Evolutionary conservation across 495 filamentous ascomycete species (phyloP).

Genomic region (Evernia prunastri): DNA sequence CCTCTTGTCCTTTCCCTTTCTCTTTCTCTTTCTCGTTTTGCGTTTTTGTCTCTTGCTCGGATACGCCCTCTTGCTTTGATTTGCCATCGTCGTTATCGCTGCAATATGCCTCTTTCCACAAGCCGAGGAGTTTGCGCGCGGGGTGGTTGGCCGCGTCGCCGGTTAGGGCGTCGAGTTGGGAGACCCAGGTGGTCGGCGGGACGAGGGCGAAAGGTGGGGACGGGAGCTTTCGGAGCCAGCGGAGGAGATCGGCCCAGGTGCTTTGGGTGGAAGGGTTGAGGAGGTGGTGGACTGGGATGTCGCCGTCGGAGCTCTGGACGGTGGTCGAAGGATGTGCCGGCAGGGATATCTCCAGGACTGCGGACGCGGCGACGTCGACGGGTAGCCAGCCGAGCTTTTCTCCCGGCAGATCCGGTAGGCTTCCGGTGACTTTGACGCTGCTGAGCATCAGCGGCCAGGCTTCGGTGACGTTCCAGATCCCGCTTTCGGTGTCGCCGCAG

Average conservation of each 20-base stretch:
- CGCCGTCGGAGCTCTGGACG: not conserved
- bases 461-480: conserved; percentile 58
- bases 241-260: conserved; percentile 42
- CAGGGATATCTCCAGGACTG: conserved; percentile 37
- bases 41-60: not conserved
- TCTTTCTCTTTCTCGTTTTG: too few relatives aligned
- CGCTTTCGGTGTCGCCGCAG: conserved; percentile 44
- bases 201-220: conserved; percentile 35
- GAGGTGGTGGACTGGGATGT: conserved; percentile 42
- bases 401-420: conserved; percentile 48
- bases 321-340: not conserved
- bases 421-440: conserved; percentile 38
- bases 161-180: conserved; percentile 31
- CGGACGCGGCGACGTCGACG: conserved; percentile 48
- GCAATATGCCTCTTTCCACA: conserved; percentile 41
- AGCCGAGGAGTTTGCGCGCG: conserved; percentile 38
- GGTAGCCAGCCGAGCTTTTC: conserved; percentile 50
- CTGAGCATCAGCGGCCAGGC: conserved; percentile 58
- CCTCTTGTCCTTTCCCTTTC: conserved; percentile 8
- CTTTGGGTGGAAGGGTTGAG: conserved; percentile 39
- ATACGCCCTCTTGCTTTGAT: too few relatives aligned
- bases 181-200: conserved; percentile 37
- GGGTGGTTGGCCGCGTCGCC: conserved; percentile 30
- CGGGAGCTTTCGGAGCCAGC: conserved; percentile 36
- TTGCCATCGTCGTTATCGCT: conserved; percentile 19